These are phyloP conservation scores for Rauvolfia tetraphylla DNA, from an alignment of 257 asterid genomes.

Conservation along the genomic window DNA sequence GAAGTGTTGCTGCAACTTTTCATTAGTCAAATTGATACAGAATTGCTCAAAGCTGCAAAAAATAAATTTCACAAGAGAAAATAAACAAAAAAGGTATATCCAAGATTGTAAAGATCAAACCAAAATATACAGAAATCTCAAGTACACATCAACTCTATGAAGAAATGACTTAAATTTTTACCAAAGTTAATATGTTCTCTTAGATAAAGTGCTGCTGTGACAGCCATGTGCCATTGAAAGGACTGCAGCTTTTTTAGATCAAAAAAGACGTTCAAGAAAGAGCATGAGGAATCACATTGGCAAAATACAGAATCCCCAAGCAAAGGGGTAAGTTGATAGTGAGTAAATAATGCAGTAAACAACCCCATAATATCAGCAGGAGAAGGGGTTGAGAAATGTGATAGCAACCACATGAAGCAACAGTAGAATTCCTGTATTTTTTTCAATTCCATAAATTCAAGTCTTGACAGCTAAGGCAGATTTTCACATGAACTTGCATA, in stretches of 20 bases:
- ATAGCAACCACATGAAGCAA: background rate
- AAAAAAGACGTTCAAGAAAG: background rate
- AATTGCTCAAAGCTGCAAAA: constrained; percentile 92
- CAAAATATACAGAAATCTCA: background rate
- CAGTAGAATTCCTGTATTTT: background rate
- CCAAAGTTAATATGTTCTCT: background rate
- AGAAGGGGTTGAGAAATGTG: background rate
- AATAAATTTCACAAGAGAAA: constrained; percentile 7
- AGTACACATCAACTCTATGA: background rate
- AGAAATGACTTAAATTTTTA: background rate
- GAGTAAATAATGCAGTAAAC: background rate
- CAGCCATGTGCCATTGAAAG: background rate
- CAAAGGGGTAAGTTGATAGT: background rate
- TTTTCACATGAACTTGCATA: background rate
- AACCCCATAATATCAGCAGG: background rate
- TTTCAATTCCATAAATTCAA: background rate
- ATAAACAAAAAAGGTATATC: background rate
- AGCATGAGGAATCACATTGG: background rate
- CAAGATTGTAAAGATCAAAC: background rate
- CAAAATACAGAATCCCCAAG: background rate
- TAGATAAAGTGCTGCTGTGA: background rate
- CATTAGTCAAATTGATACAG: constrained; percentile 92
- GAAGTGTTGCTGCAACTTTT: constrained; percentile 94
- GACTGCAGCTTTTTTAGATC: background rate
- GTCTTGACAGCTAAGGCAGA: background rate